A percentile compares a stretch with the other conserved stretches of the same genome.
These are phyloP conservation scores for Neoscytalidium dimidiatum DNA, from an alignment of 2,329 filamentous ascomycete species.

Conservation along the genomic window DNA sequence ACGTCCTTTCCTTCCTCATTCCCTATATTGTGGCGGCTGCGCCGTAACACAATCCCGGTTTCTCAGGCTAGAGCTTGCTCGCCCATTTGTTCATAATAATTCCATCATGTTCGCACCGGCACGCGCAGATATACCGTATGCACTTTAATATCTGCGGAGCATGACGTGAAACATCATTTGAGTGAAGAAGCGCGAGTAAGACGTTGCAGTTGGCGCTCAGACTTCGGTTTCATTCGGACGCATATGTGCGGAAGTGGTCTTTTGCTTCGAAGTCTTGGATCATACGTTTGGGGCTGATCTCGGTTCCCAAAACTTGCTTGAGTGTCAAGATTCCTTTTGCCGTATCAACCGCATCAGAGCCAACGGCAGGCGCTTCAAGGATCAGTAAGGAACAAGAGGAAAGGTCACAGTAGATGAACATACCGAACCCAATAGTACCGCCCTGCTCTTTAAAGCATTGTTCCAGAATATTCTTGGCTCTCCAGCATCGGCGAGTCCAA, in stretches of 20 bases:
- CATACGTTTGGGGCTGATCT: not conserved
- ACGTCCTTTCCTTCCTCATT: too few species aligned
- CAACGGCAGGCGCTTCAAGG: not conserved
- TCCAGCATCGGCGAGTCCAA: not conserved
- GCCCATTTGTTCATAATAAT: not conserved
- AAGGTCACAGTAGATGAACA: not conserved
- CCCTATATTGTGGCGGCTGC: too few species aligned
- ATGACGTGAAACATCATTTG: not conserved
- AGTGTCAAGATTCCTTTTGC: not conserved
- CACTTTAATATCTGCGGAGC: not conserved
- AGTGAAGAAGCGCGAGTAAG: constrained; percentile 31
- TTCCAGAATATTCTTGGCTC: not conserved
- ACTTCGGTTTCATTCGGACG: constrained; percentile 32
- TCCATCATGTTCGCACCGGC: not conserved
- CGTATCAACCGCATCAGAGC: not conserved
- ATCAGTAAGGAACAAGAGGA: not conserved
- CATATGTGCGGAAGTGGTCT: constrained; percentile 35
- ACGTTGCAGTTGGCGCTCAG: constrained; percentile 41
- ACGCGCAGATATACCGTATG: not conserved
- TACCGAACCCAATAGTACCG: not conserved
- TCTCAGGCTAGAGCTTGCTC: too few species aligned
- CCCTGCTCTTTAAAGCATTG: not conserved
- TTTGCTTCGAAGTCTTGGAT: constrained; percentile 31
- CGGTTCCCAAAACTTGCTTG: not conserved
- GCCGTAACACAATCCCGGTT: too few species aligned